Evolutionary conservation across 495 filamentous ascomycete species (phyloP), one percentile per base, ranked within the genome.

Genomic region (Aspergillus heteromorphus): DNA sequence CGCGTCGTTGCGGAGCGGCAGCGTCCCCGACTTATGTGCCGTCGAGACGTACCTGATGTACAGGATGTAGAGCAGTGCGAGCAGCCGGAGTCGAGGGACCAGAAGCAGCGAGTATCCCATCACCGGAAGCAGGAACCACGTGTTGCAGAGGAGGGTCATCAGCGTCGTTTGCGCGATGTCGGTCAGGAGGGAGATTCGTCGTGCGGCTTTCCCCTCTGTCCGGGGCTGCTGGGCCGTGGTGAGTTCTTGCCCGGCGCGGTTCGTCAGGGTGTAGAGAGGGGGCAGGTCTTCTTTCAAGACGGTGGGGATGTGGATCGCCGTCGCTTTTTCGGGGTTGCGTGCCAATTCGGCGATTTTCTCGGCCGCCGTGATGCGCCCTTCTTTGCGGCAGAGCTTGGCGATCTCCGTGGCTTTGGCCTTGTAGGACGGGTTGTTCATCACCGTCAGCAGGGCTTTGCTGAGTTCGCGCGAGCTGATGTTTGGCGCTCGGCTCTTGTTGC

Each of bases 1-100:
- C 54, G 82, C 73, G 29, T 87, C 78, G 34, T 82, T 89, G 51
- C 91, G 87, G 31, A 78, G 76, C 18, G 76, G 77, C 16, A 87
- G 76, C 7, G 75, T 76, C 42, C 89, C 91, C 47, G 85, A 81
- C 6, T 74, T 80, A 50, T 80, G 77, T 6, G 86, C 83, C 53
- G 80, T 82, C 31, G 88, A 88, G 55, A 87, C 74, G 53, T 89
- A 74, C 45, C 80, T 81, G 64, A 80, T 66, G 72, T 89, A 86
- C 49, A 95, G 69, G 41, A 92, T 81, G 63, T 95, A 96, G 16
- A 87, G 79, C 10, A 96, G 68, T 14, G 42, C 58, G 13, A 61
- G 8, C 19, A 61, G 18, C 6, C 64, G 55, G 20, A 66, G 27
- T 31, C 61, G 53, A 10, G 60, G 64, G 8, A 63, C 19, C 0